Conservation (phyloP, 2,329 filamentous ascomycete species). For the Coniochaeta ligniaria region DNA sequence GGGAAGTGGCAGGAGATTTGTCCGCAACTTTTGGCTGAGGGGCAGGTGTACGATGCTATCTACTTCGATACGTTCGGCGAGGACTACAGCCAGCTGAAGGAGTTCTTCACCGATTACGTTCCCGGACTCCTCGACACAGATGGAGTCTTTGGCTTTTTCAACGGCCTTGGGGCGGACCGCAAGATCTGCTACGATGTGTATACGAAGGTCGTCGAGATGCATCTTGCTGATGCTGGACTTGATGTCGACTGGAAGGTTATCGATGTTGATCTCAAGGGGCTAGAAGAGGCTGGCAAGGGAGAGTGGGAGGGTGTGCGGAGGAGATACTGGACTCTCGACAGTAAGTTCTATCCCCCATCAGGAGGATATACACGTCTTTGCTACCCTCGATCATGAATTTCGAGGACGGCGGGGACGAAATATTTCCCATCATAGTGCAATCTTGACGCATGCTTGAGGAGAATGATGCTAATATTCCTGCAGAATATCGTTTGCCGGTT, state of each 20-base stretch:
- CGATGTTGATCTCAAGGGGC: conserved; percentile 57
- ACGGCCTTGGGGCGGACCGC: conserved; percentile 86
- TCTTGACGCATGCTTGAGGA: neutral
- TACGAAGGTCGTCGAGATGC: conserved; percentile 83
- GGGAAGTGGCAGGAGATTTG: conserved; percentile 80
- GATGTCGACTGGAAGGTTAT: conserved; percentile 83
- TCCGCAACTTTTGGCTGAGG: conserved; percentile 58
- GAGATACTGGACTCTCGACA: conserved; percentile 82
- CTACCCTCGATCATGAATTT: neutral
- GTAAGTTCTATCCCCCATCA: conserved; percentile 29
- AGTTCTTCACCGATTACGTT: conserved; percentile 84
- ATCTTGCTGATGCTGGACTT: conserved; percentile 80
- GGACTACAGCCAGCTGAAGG: conserved; percentile 75
- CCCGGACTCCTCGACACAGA: conserved; percentile 66
- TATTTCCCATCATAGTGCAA: neutral
- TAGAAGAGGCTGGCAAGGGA: conserved; percentile 59
- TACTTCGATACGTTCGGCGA: conserved; percentile 99
- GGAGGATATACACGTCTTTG: neutral
- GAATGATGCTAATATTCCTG: neutral
- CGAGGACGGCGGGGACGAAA: neutral
- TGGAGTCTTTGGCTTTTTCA: conserved; percentile 81
- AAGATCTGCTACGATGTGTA: conserved; percentile 96
- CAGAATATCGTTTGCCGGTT: conserved; percentile 65
- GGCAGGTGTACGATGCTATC: conserved; percentile 73
- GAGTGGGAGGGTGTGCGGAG: conserved; percentile 87